Base-by-base conservation (phyloP, 1,284 basidiomycete genomes). In the Trichosporon sp. region DNA sequence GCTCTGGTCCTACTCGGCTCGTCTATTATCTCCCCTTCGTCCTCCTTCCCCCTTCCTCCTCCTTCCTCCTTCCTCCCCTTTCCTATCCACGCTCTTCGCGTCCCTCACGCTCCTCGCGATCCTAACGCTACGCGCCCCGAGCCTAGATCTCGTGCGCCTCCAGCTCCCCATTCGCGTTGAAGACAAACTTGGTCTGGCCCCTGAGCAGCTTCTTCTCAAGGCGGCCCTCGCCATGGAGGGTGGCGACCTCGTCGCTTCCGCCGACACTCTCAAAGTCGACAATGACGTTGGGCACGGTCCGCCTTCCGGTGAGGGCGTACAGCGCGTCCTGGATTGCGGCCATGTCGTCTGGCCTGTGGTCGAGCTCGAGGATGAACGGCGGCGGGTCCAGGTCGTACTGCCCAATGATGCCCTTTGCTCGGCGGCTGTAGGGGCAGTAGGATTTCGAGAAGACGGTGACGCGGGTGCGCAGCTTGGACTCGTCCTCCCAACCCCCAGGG, bases 271-370 rank as follows among this genome's bases (percentile, higher is more conserved):
- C 68, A 68, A 82, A 84, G 69, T 80, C 79, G 73, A 84, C 72
- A 2, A 85, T 66, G 71, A 85, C 74, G 77, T 85, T 85, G 64
- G 84, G 84, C n/a, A 85, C 83, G 1, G 84, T 84, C 2, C 80
- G 74, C 6, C 84, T 78, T 31, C 77, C 78, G 1, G 84, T 85
- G 38, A 84, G 75, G 61, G 75, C 72, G 59, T 75, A 69, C 26
- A 85, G 77, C 1, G 85, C 66, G 31, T 73, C 73, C 73, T 84
- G 84, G 65, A 85, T 73, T 5, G 73, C 37, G 35, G 66, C 48
- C 66, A 76, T 76, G 74, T 85, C 84, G 72, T 79, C 83, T 82
- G 48, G n/a, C 21, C 21, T 64, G 21, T 78, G 75, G 70, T 84
- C 84, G n/a, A 84, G 78, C 73, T 85, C 83, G 68, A 84, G 77